phyloP scores from a whole-genome alignment of 2,329 filamentous ascomycete species.

The Fusarium sp. region DNA sequence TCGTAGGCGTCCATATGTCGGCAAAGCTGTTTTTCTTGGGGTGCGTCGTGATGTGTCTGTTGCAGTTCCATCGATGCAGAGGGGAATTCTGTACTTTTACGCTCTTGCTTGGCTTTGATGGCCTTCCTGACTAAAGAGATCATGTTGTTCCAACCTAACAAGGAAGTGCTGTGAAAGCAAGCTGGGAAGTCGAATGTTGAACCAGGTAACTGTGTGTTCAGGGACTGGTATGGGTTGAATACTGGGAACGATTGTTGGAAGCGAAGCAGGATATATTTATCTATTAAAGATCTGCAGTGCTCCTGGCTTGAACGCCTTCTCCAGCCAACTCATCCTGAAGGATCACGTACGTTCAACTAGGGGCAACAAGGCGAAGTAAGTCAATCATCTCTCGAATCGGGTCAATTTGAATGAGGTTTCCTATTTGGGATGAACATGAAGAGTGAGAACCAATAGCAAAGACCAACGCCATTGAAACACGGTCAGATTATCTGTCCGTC shows the following conservation, averaged over 20 bases:
- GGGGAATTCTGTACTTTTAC: constrained; percentile 1
- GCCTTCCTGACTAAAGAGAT: constrained; percentile 29
- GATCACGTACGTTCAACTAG: background rate
- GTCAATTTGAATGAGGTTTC: constrained; percentile 38
- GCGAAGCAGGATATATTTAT: constrained; percentile 11
- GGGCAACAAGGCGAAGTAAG: constrained; percentile 1
- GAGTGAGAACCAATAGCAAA: constrained; percentile 13
- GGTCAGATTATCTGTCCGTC: constrained; percentile 16
- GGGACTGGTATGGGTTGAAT: background rate
- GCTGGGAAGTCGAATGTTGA: background rate
- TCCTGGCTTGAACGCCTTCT: background rate
- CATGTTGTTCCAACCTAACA: constrained; percentile 3
- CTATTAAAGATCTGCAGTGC: background rate
- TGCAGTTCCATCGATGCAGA: constrained; percentile 2
- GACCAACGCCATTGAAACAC: background rate
- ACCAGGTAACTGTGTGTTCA: background rate
- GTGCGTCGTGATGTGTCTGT: background rate
- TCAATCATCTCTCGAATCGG: background rate
- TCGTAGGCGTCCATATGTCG: constrained; percentile 33
- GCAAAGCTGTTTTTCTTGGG: constrained; percentile 29
- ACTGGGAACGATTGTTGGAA: background rate
- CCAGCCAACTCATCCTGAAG: background rate
- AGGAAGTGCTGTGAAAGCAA: background rate
- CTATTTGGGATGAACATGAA: constrained; percentile 11
- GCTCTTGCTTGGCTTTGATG: constrained; percentile 14